Conservation (phyloP, 1,284 basidiomycete genomes). For the Rhizoctonia solani region DNA sequence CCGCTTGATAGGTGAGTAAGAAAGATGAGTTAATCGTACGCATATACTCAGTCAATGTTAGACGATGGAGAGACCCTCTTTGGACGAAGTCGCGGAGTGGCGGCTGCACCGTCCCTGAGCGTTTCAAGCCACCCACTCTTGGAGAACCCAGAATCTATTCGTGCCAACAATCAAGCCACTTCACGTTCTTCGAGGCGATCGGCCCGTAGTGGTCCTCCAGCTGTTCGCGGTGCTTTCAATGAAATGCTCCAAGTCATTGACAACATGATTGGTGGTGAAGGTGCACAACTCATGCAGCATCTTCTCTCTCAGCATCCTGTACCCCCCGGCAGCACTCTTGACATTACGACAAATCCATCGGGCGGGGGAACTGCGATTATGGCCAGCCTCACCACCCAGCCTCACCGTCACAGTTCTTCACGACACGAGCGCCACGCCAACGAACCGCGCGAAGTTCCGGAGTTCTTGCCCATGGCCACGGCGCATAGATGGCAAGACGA, state of each 20-base stretch:
- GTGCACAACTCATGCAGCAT: constrained; percentile 82
- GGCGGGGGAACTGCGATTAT: constrained; percentile 16
- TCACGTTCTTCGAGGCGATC: constrained; percentile 57
- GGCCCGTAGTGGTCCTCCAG: constrained; percentile 55
- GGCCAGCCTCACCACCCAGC: constrained; percentile 19
- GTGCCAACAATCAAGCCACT: constrained; percentile 55
- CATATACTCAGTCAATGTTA: not conserved
- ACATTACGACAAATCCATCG: constrained; percentile 47
- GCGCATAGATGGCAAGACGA: constrained; percentile 92
- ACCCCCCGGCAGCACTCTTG: constrained; percentile 55
- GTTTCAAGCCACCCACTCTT: constrained; percentile 82
- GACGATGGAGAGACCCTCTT: constrained; percentile 23
- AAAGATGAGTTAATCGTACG: not conserved
- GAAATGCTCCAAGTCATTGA: constrained; percentile 81
- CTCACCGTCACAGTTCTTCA: constrained; percentile 10
- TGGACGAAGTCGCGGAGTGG: constrained; percentile 8
- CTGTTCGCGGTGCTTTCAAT: constrained; percentile 50
- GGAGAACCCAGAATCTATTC: constrained; percentile 60
- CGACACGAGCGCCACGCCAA: constrained; percentile 20
- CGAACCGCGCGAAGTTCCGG: constrained; percentile 38
- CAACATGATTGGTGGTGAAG: constrained; percentile 79
- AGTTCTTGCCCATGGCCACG: constrained; percentile 70
- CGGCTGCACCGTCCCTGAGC: constrained; percentile 56
- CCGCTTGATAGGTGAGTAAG: constrained; percentile 16
- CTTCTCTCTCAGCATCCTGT: constrained; percentile 55